Percentiles rank a stretch among this genome's conserved stretches.
phyloP scores from a whole-genome alignment of 805 yeast genomes.

The Kodamaea kakaduensis region DNA sequence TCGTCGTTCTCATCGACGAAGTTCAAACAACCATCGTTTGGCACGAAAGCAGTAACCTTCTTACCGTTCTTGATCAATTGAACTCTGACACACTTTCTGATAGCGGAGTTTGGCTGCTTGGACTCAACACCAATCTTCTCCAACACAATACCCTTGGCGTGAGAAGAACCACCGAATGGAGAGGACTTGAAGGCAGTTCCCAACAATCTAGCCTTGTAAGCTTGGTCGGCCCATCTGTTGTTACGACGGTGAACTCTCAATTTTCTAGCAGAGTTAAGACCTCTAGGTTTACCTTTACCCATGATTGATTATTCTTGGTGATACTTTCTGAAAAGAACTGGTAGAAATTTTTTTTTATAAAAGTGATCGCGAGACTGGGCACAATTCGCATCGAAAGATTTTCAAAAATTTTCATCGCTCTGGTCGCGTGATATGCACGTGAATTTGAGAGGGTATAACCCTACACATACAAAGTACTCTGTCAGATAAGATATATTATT shows the following conservation, averaged over 20 bases:
- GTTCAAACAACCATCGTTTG: slow-evolving; percentile 99
- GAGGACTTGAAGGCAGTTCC: slow-evolving; percentile 99
- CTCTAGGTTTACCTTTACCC: slow-evolving; percentile 99
- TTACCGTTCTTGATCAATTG: slow-evolving; percentile 99
- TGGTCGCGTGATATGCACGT: slow-evolving; percentile 1
- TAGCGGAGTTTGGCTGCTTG: slow-evolving; percentile 99
- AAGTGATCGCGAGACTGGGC: slow-evolving; percentile 4
- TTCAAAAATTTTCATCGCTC: background rate
- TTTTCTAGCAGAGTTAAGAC: slow-evolving; percentile 99
- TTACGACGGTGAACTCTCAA: slow-evolving; percentile 99
- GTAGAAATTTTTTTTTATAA: slow-evolving; percentile 9
- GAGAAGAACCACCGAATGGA: slow-evolving; percentile 99
- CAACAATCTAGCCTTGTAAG: slow-evolving; percentile 97
- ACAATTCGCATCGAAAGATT: slow-evolving; percentile 3
- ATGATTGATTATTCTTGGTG: slow-evolving; percentile 46
- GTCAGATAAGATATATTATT: too few relatives aligned
- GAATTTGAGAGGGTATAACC: too few relatives aligned
- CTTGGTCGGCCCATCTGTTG: slow-evolving; percentile 99
- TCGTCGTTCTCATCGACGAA: slow-evolving; percentile 99
- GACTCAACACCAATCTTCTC: slow-evolving; percentile 99
- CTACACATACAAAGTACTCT: too few relatives aligned
- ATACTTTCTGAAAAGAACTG: slow-evolving; percentile 9
- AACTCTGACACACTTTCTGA: slow-evolving; percentile 99
- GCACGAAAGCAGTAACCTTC: slow-evolving; percentile 99
- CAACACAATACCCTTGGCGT: slow-evolving; percentile 99